A percentile compares a stretch with the other conserved stretches of the same genome.
Conservation (phyloP, 164 flowering plant genomes). For the Vitis riparia region DNA sequence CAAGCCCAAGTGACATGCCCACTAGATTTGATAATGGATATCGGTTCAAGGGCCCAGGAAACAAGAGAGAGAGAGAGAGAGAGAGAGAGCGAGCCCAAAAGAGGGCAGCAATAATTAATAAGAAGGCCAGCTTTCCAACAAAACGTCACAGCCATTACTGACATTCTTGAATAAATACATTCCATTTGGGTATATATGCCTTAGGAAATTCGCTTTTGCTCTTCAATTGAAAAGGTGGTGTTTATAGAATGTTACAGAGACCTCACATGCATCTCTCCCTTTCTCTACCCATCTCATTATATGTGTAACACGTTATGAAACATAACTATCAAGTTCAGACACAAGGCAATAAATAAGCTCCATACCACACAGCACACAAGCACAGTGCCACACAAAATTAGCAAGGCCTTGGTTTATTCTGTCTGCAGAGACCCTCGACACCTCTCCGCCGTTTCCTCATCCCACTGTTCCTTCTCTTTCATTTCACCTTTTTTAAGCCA, state of each 20-base stretch:
- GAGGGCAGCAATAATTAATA: too few species aligned
- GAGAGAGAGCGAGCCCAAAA: too few species aligned
- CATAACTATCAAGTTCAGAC: slow-evolving; percentile 16
- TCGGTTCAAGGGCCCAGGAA: too few species aligned
- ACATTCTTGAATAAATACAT: too few species aligned
- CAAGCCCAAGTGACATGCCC: too few species aligned
- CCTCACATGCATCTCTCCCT: not conserved
- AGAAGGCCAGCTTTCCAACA: too few species aligned
- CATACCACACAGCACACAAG: too few species aligned
- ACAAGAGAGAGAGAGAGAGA: too few species aligned
- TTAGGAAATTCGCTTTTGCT: not conserved
- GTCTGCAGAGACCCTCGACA: not conserved
- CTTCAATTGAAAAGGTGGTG: not conserved
- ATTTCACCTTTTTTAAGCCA: not conserved
- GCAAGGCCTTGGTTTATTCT: slow-evolving; percentile 7
- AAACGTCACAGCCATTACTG: too few species aligned
- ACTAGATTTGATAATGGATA: too few species aligned
- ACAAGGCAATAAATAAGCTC: not conserved
- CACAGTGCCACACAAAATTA: not conserved
- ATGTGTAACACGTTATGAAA: slow-evolving; percentile 1
- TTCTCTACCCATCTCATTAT: not conserved
- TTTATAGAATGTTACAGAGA: not conserved
- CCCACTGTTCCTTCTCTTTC: slow-evolving; percentile 20
- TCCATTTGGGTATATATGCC: too few species aligned
- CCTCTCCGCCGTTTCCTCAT: not conserved